Evolutionary conservation across 2,329 filamentous ascomycete species (phyloP).

Genomic region (Hypoxylon rubiginosum): DNA sequence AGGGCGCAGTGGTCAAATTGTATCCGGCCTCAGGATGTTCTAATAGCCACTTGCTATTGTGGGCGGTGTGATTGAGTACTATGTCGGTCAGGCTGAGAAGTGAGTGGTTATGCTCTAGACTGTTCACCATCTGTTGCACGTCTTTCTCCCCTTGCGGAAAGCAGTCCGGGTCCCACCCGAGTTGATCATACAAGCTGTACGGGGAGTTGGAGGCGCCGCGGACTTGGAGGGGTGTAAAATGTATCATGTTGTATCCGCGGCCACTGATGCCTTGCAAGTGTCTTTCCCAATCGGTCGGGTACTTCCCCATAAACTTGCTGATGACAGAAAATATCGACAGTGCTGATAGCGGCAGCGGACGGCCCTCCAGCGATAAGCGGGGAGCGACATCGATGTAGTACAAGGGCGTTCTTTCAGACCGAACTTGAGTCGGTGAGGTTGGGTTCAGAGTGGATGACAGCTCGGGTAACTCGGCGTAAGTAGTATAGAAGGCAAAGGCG

Average conservation of each 20-base stretch:
- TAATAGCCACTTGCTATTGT: constrained; percentile 94
- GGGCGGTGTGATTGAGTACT: constrained; percentile 96
- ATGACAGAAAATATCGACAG: constrained; percentile 93
- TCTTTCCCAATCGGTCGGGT: constrained; percentile 89
- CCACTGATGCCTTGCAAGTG: constrained; percentile 90
- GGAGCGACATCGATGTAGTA: constrained; percentile 98
- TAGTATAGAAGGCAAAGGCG: constrained; percentile 94
- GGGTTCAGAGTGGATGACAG: constrained; percentile 71
- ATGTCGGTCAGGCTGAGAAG: constrained; percentile 93
- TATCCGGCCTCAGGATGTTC: constrained; percentile 97
- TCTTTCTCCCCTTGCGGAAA: constrained; percentile 91
- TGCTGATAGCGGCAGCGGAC: constrained; percentile 84
- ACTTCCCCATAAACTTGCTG: constrained; percentile 98
- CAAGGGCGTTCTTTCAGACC: constrained; percentile 76
- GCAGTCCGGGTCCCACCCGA: constrained; percentile 82
- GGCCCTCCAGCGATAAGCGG: constrained; percentile 78
- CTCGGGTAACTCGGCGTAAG: constrained; percentile 87
- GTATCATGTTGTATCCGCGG: constrained; percentile 98
- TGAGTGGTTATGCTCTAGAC: constrained; percentile 86
- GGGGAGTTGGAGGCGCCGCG: constrained; percentile 94
- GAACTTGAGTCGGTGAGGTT: constrained; percentile 60
- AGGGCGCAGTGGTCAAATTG: constrained; percentile 90
- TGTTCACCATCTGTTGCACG: constrained; percentile 79
- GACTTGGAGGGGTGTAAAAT: constrained; percentile 94
- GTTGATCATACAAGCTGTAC: constrained; percentile 95